These are phyloP conservation scores for Claviceps humidiphila DNA, from an alignment of 2,329 filamentous ascomycete species.

Conservation along the genomic window DNA sequence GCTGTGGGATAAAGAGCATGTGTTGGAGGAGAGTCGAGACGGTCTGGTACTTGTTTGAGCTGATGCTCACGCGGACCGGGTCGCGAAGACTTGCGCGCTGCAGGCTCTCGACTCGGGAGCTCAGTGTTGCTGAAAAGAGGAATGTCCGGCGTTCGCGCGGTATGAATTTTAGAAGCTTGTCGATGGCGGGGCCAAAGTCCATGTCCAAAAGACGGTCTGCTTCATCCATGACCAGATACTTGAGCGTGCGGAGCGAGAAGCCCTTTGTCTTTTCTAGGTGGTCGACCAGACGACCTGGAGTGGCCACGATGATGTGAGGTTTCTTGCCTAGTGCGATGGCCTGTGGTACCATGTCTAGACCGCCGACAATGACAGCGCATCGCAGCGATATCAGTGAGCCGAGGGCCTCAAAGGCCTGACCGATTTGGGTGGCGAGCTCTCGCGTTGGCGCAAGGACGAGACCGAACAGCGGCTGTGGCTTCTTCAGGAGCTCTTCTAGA, in stretches of 20 bases:
- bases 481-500: conserved; percentile 77
- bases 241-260: conserved; percentile 69
- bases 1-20: conserved; percentile 75
- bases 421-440: conserved; percentile 86
- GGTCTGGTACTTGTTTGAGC: conserved; percentile 75
- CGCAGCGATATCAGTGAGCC: conserved; percentile 80
- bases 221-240: conserved; percentile 91
- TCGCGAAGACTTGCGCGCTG: conserved; percentile 81
- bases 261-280: conserved; percentile 96
- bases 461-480: conserved; percentile 75
- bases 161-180: conserved; percentile 85
- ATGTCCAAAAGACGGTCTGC: conserved; percentile 85
- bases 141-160: conserved; percentile 68
- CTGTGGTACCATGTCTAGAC: conserved; percentile 91
- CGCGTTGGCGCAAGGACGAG: conserved; percentile 85
- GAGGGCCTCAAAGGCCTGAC: conserved; percentile 74
- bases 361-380: conserved; percentile 77
- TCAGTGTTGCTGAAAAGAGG: conserved; percentile 91
- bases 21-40: conserved; percentile 78
- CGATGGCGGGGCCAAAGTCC: conserved; percentile 83
- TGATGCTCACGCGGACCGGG: conserved; percentile 72
- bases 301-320: conserved; percentile 86
- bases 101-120: conserved; percentile 80
- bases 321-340: conserved; percentile 88
- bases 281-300: conserved; percentile 76